Percentiles rank a stretch among this genome's conserved stretches.
Evolutionary conservation across 2,329 filamentous ascomycete genomes (phyloP).

Genomic region (Epichloe glyceriae): DNA sequence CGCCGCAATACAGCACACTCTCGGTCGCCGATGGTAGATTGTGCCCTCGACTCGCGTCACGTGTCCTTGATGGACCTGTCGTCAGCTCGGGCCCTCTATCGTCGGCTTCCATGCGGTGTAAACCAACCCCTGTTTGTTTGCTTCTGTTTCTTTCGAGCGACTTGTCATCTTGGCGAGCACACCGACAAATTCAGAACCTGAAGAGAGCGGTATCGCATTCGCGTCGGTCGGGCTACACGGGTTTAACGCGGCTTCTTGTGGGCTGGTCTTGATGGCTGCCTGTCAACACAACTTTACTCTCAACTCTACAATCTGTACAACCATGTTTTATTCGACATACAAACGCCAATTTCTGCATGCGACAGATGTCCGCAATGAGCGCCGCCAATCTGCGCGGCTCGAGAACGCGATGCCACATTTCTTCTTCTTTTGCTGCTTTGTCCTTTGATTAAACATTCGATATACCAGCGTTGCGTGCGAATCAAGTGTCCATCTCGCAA

Average conservation of each 20-base stretch:
- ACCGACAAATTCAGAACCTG: slow-evolving; percentile 21
- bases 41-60: slow-evolving; percentile 11
- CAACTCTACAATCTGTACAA: slow-evolving; percentile 27
- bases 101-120: slow-evolving; percentile 23
- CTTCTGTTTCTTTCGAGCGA: slow-evolving; percentile 14
- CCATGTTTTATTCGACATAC: slow-evolving; percentile 35
- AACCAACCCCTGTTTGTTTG: slow-evolving; percentile 15
- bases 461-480: slow-evolving; percentile 8
- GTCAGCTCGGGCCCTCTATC: slow-evolving; percentile 20
- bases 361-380: slow-evolving; percentile 18
- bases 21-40: slow-evolving; percentile 41
- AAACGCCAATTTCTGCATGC: slow-evolving; percentile 14
- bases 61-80: slow-evolving; percentile 21
- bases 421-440: slow-evolving; percentile 16
- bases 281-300: slow-evolving; percentile 14
- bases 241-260: slow-evolving; percentile 9
- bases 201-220: slow-evolving; percentile 24
- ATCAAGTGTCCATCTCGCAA: slow-evolving; percentile 19
- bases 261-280: slow-evolving; percentile 11
- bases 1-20: slow-evolving; percentile 43
- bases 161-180: slow-evolving; percentile 39
- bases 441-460: slow-evolving; percentile 13
- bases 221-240: neutral
- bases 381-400: slow-evolving; percentile 9
- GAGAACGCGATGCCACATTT: slow-evolving; percentile 35